A percentile compares a stretch with the other conserved stretches of the same genome.
Conservation (phyloP, 2,329 filamentous ascomycete genomes). For the Pyrenophora tritici-repentis region DNA sequence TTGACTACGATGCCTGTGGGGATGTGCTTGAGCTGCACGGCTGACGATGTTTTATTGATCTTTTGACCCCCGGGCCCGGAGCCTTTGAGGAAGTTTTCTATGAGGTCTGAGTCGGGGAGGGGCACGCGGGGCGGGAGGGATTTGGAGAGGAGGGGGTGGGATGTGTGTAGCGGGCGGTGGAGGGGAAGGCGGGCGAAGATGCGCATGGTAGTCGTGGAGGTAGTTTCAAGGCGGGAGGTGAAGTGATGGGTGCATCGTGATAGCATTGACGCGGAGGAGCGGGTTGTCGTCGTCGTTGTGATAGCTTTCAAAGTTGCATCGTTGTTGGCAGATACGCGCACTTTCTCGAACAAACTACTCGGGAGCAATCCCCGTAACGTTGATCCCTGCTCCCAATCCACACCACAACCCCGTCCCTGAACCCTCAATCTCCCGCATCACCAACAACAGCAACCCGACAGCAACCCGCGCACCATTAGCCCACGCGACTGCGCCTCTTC, state of each 20-base stretch:
- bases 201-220: slow-evolving; percentile 17
- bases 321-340: no score
- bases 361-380: background rate
- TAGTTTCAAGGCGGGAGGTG: slow-evolving; percentile 9
- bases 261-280: slow-evolving; percentile 16
- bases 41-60: slow-evolving; percentile 97
- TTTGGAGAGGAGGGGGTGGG: slow-evolving; percentile 24
- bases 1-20: slow-evolving; percentile 94
- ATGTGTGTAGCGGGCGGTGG: slow-evolving; percentile 26
- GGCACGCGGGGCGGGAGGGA: slow-evolving; percentile 70
- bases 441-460: background rate
- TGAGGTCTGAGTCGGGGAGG: slow-evolving; percentile 77
- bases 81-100: slow-evolving; percentile 86
- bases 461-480: no score
- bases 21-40: slow-evolving; percentile 87
- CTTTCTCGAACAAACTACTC: background rate
- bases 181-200: slow-evolving; percentile 7
- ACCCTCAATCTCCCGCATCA: slow-evolving; percentile 8
- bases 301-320: no score
- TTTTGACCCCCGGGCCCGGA: slow-evolving; percentile 94
- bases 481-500: no score
- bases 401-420: slow-evolving; percentile 5
- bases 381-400: slow-evolving; percentile 12
- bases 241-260: slow-evolving; percentile 16
- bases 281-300: no score